Evolutionary conservation across 192 early-diverging fungal species (phyloP).

Genomic region (Coemansia sp.): DNA sequence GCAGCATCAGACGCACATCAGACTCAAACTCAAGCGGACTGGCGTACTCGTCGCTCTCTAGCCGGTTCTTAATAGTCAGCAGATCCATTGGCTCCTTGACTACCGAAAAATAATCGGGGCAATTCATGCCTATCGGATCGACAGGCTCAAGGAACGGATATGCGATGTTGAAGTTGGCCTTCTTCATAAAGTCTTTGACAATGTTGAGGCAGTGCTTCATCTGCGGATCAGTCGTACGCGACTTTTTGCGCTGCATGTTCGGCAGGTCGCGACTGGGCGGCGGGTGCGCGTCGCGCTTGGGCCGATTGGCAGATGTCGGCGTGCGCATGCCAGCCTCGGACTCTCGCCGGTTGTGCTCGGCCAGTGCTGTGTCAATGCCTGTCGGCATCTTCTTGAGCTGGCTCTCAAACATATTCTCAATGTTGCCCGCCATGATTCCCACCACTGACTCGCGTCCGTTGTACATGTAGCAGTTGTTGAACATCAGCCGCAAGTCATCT

Average conservation of each 20-base stretch:
- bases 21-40: conserved; percentile 68
- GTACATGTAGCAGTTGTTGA: conserved; percentile 78
- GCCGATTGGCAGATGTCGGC: conserved; percentile 57
- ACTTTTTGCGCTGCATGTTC: conserved; percentile 42
- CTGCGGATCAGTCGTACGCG: conserved; percentile 57
- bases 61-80: conserved; percentile 69
- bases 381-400: conserved; percentile 70
- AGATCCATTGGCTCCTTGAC: conserved; percentile 91
- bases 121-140: conserved; percentile 75
- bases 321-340: conserved; percentile 34
- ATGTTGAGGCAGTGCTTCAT: conserved; percentile 64
- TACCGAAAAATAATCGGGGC: conserved; percentile 84
- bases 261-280: conserved; percentile 61
- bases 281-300: conserved; percentile 62
- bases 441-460: conserved; percentile 75
- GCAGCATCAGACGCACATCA: conserved; percentile 79
- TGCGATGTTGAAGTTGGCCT: conserved; percentile 64
- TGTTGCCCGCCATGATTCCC: conserved; percentile 65
- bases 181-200: conserved; percentile 67
- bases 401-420: conserved; percentile 70
- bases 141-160: conserved; percentile 84
- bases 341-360: conserved; percentile 41
- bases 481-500: conserved; percentile 70
- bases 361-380: conserved; percentile 53
- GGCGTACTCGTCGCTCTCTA: conserved; percentile 66